Conservation (phyloP, 352 stramenopile genomes). For the Globisporangium cylindrosporum region DNA sequence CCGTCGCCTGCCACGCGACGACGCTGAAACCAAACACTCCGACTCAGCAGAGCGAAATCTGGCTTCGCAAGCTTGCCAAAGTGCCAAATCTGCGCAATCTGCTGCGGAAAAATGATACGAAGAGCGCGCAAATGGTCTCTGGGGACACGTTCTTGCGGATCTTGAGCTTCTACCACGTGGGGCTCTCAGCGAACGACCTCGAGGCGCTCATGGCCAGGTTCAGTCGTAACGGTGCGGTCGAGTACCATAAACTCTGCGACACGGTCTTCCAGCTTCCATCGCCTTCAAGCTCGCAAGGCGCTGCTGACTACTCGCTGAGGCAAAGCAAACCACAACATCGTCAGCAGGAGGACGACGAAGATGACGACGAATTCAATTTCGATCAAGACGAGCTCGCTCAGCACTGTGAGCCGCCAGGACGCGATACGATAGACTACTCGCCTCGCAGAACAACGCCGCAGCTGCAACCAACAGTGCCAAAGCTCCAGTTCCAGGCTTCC, state of each 20-base stretch:
- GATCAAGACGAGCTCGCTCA: slow-evolving; percentile 10
- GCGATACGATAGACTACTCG: not conserved
- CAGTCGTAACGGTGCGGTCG: slow-evolving; percentile 29
- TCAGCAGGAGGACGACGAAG: not conserved
- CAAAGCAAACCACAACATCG: not conserved
- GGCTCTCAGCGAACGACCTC: slow-evolving; percentile 29
- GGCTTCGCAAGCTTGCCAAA: slow-evolving; percentile 32
- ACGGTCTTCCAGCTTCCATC: slow-evolving; percentile 30
- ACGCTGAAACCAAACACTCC: slow-evolving; percentile 1
- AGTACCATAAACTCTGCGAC: slow-evolving; percentile 38
- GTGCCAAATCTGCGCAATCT: slow-evolving; percentile 23
- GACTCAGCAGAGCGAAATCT: not conserved
- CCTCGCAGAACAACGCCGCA: not conserved
- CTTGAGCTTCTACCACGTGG: slow-evolving; percentile 24
- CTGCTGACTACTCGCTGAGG: not conserved
- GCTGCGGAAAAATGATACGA: slow-evolving; percentile 13
- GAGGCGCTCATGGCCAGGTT: slow-evolving; percentile 29
- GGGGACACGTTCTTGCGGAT: slow-evolving; percentile 29
- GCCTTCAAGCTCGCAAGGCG: not conserved
- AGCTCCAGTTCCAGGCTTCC: slow-evolving; percentile 1
- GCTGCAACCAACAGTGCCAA: not conserved
- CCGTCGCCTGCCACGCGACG: slow-evolving; percentile 17
- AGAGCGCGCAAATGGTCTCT: slow-evolving; percentile 10
- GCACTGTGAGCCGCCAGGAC: slow-evolving; percentile 11
- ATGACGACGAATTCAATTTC: slow-evolving; percentile 10